phyloP scores from a whole-genome alignment of 345 rosid species.

The Arabidopsis arenosa region DNA sequence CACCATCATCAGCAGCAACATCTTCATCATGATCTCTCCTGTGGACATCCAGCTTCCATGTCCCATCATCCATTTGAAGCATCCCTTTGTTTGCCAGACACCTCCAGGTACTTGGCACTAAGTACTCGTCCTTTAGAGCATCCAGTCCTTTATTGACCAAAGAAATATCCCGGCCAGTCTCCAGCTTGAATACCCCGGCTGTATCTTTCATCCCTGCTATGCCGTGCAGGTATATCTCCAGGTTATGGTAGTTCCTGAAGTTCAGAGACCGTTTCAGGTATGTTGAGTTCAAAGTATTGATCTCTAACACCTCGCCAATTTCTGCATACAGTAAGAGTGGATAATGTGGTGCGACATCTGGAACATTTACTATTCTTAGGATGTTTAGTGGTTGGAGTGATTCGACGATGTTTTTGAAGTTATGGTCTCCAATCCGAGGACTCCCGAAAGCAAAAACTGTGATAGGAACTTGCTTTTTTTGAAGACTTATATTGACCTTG shows the following conservation, averaged over 20 bases:
- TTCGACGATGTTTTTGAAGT: constrained; percentile 31
- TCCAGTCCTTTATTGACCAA: constrained; percentile 46
- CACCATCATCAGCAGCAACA: constrained; percentile 1
- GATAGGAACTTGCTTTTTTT: constrained; percentile 46
- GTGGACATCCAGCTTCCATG: constrained; percentile 58
- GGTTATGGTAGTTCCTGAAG: constrained; percentile 46
- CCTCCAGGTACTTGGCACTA: constrained; percentile 63
- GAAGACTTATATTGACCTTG: constrained; percentile 19
- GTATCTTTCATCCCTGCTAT: constrained; percentile 43
- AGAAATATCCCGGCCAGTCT: constrained; percentile 41
- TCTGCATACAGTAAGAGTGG: constrained; percentile 40
- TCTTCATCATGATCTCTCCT: constrained; percentile 34
- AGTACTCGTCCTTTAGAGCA: constrained; percentile 49
- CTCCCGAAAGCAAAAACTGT: constrained; percentile 61
- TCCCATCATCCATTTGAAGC: constrained; percentile 59
- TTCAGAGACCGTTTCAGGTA: constrained; percentile 45
- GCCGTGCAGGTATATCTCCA: constrained; percentile 49
- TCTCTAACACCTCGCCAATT: constrained; percentile 35
- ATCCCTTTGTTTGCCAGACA: constrained; percentile 54
- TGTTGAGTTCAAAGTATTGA: constrained; percentile 44
- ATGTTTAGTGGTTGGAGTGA: constrained; percentile 34
- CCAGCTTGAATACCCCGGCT: constrained; percentile 40
- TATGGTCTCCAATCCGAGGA: constrained; percentile 58
- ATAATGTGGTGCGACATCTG: constrained; percentile 45
- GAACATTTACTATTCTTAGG: constrained; percentile 45